Evolutionary conservation across 495 filamentous ascomycete genomes (phyloP), one percentile per base, ranked within the genome.

Genomic region (Hyaloscypha variabilis): DNA sequence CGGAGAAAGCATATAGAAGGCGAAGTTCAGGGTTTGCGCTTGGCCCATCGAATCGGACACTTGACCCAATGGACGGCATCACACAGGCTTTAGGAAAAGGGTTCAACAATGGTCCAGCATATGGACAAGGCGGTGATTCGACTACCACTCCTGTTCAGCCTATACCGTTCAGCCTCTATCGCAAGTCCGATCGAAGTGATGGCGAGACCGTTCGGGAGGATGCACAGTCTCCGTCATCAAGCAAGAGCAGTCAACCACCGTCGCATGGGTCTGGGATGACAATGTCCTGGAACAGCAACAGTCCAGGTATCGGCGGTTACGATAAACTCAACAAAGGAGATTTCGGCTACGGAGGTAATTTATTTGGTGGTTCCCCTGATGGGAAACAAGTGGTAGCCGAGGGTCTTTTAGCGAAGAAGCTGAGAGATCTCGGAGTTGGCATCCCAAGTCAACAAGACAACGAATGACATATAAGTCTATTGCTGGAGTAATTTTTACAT

Each of bases 321-420:
- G 84, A 81, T 65, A 92, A 91, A 71, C 85, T 90, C 42, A 88
- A 70, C 71, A 90, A 83, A 70, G 88, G 85, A 19, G 88, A 91
- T 71, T 74, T 77, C 17, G 89, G 88, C 24, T 93, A 92, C 65
- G 87, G 84, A 6, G 88, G 87, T 11, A 84, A 88, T 67, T 78
- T 81, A 13, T 88, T 84, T 69, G 65, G 71, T 5, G 65, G 76
- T 13, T 69, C 62, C 36, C 67, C 73, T 21, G 68, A 67, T 59
- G 73, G 76, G n/a, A 70, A 77, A 17, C 81, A 84, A 63, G 60
- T 23, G 5, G 69, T 69, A 14, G 78, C 82, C 19, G 83, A 86
- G 68, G 81, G 85, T 56, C 71, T 88, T 28, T 76, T 88, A 31
- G 84, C 85, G 34, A 82, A 79, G 68, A 77, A 81, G 66, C 72